Evolutionary conservation across 2,329 filamentous ascomycete species (phyloP), one percentile per base, ranked within the genome.

Genomic region (Cephalotrichum gorgonifer): DNA sequence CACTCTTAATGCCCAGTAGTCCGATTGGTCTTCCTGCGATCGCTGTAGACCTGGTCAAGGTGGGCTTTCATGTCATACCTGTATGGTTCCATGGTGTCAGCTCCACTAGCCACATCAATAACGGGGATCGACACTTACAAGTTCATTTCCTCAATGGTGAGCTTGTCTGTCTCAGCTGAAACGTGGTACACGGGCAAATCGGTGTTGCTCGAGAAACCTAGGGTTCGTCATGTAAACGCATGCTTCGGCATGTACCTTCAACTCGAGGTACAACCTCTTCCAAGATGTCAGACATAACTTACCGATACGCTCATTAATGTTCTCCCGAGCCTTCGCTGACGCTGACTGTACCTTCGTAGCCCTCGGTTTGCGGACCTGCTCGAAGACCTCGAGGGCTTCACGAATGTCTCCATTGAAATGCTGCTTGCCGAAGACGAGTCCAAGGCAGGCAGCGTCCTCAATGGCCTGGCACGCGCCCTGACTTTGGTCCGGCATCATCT

Each of bases 61-160:
- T n/a, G n/a, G n/a, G n/a, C n/a, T n/a, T n/a, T n/a, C n/a, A n/a
- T n/a, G n/a, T n/a, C n/a, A n/a, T n/a, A n/a, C n/a, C n/a, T n/a
- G n/a, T n/a, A n/a, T n/a, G n/a, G n/a, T n/a, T n/a, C n/a, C n/a
- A n/a, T n/a, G n/a, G n/a, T n/a, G n/a, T n/a, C n/a, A n/a, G n/a
- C n/a, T n/a, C n/a, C n/a, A n/a, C n/a, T n/a, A n/a, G n/a, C n/a
- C n/a, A n/a, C n/a, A n/a, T n/a, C n/a, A n/a, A n/a, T n/a, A n/a
- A n/a, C n/a, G n/a, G n/a, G n/a, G n/a, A n/a, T n/a, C n/a, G n/a
- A n/a, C n/a, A 69, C 74, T 66, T 65, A 78, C 68, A 69, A 68
- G 52, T 85, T 85, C 79, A 85, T 84, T 60, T 85, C 81, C 53
- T 83, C 79, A 45, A 85, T 83, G 0, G 81, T 85, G 28, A 85